Base-by-base conservation (phyloP, 1,284 basidiomycete species). In the Cutaneotrichosporon mucoides region DNA sequence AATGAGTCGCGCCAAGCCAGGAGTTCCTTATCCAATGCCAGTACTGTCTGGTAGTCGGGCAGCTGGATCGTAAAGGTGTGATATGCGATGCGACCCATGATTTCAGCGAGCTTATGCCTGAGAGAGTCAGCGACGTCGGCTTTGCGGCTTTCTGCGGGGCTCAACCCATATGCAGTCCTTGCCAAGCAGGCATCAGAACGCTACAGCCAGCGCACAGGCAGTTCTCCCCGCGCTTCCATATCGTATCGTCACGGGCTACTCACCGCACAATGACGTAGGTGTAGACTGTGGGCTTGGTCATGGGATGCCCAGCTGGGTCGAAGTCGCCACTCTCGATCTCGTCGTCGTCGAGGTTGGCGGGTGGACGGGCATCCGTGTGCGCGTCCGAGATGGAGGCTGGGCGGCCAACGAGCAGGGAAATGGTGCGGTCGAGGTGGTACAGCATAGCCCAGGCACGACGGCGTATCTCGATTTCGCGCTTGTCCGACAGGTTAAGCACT, bases 31-130 rank as follows among this genome's bases (percentile, higher is more conserved):
- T 81, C 80, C 33, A 81, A 70, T 15, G 73, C 71, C 15, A 79
- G 65, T 9, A 81, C 78, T 5, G 75, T 78, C 24, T 70, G 65
- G 60, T 81, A 80, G 60, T 79, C 74, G 0, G 80, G 80, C 2
- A 79, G 62, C 44, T 76, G 70, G 47, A 81, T 78, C 6, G 79
- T 75, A 65, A 81, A 81, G 12, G 78, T 79, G 57, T 78, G 77
- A 58, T 78, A 76, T 2, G 76, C 75, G 54, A 79, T 79, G 42
- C 74, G 65, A 37, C 79, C 79, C 77, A 79, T 79, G 56, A 79
- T 79, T 57, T 77, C 72, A 1, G 76, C 77, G 1, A 79, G 63
- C 37, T 73, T 70, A 62, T 79, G 79, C 41, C 77, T 75, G 63
- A 16, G 13, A 24, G 44, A 10, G 55, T 62, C 42, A 59, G 54